A percentile compares a stretch with the other conserved stretches of the same genome.
phyloP scores from a whole-genome alignment of 192 early-diverging fungal species.

The Helicostylum pulchrum region DNA sequence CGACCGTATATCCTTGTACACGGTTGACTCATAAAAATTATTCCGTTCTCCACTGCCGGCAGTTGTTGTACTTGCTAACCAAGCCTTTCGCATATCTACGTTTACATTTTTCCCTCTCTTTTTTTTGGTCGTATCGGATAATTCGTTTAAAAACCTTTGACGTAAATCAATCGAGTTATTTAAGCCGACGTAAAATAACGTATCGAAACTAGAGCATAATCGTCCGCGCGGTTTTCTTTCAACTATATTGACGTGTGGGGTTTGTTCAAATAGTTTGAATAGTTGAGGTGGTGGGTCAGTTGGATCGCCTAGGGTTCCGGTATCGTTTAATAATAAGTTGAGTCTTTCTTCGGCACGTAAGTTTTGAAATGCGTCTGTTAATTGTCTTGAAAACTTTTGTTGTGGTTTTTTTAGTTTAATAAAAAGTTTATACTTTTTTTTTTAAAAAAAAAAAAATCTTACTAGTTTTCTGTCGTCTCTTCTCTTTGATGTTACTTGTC shows the following conservation, averaged over 20 bases:
- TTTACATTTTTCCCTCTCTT: neutral
- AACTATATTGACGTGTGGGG: too few species aligned
- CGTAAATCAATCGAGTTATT: slow-evolving; percentile 46
- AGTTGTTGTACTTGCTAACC: slow-evolving; percentile 17
- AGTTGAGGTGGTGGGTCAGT: too few species aligned
- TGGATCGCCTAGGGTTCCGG: neutral
- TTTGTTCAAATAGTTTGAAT: too few species aligned
- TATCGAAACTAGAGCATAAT: too few species aligned
- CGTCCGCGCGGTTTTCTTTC: too few species aligned
- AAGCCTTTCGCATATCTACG: slow-evolving; percentile 26
- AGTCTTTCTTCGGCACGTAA: slow-evolving; percentile 8
- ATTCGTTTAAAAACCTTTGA: slow-evolving; percentile 24
- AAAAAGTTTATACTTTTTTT: too few species aligned
- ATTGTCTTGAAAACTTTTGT: slow-evolving; percentile 17
- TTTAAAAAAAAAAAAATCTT: slow-evolving; percentile 35
- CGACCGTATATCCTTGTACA: slow-evolving; percentile 23
- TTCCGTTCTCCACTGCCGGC: slow-evolving; percentile 13
- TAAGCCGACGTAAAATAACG: neutral
- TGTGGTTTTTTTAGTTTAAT: too few species aligned
- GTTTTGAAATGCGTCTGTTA: slow-evolving; percentile 16
- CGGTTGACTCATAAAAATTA: slow-evolving; percentile 29
- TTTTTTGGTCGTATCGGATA: neutral
- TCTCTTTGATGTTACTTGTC: slow-evolving; percentile 29
- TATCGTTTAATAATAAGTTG: slow-evolving; percentile 7
- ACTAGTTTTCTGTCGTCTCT: slow-evolving; percentile 37